Conservation (phyloP, 2,329 filamentous ascomycete genomes). For the Paradendryphiella salina region DNA sequence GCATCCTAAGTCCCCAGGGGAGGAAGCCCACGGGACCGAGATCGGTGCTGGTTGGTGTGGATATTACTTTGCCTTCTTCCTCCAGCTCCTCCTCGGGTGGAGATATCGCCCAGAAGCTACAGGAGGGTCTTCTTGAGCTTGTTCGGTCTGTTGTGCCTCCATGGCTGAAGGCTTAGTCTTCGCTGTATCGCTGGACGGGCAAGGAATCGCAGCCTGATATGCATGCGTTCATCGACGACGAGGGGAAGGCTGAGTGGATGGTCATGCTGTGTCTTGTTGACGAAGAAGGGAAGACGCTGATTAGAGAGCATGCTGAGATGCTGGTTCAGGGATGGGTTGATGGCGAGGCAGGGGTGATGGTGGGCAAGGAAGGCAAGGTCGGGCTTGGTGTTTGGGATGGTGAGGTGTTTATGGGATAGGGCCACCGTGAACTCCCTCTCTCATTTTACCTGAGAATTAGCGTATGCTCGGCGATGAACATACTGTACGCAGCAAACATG, state of each 20-base stretch:
- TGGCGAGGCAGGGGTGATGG: not conserved
- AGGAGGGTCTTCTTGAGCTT: not conserved
- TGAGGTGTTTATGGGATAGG: slow-evolving; percentile 1
- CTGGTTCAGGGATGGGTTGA: slow-evolving; percentile 8
- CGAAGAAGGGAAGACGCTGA: slow-evolving; percentile 1
- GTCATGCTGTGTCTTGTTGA: slow-evolving; percentile 9
- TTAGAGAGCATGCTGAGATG: slow-evolving; percentile 2
- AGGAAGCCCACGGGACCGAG: not conserved
- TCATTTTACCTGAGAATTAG: no score
- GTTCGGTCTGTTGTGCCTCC: not conserved
- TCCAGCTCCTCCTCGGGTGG: not conserved
- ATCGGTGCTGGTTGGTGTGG: not conserved
- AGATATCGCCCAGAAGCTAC: not conserved
- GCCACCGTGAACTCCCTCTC: no score
- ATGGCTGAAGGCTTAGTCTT: slow-evolving; percentile 1
- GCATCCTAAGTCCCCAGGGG: not conserved
- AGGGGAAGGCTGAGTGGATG: slow-evolving; percentile 16
- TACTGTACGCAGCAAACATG: no score
- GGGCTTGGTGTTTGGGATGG: slow-evolving; percentile 6
- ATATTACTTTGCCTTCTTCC: not conserved
- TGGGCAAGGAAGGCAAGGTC: not conserved
- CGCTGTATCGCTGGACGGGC: slow-evolving; percentile 15
- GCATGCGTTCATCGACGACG: slow-evolving; percentile 18
- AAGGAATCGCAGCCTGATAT: slow-evolving; percentile 18
- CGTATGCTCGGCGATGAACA: no score